These are phyloP conservation scores for Pseudovirgaria hyperparasitica DNA, from an alignment of 2,329 filamentous ascomycete species.

Conservation along the genomic window DNA sequence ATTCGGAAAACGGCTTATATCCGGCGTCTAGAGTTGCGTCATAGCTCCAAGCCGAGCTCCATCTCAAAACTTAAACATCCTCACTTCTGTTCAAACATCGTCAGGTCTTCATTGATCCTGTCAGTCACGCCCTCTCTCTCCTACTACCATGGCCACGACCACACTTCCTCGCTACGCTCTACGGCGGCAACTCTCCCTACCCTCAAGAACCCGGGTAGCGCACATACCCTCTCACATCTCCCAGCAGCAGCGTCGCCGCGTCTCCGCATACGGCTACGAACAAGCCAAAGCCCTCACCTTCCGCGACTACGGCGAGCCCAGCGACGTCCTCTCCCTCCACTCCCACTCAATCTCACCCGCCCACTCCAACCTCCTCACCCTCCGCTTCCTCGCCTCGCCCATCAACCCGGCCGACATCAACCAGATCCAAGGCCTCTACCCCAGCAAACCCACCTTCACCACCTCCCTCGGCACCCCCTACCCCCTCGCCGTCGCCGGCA, in stretches of 20 bases:
- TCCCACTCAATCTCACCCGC: slow-evolving; percentile 65
- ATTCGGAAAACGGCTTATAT: too few relatives aligned
- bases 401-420: slow-evolving; percentile 98
- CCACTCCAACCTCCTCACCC: slow-evolving; percentile 57
- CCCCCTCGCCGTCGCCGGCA: slow-evolving; percentile 69
- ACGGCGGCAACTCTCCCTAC: neutral
- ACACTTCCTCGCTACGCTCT: neutral
- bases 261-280: slow-evolving; percentile 63
- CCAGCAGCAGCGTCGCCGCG: slow-evolving; percentile 26
- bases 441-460: slow-evolving; percentile 66
- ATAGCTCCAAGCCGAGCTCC: too few relatives aligned
- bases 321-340: slow-evolving; percentile 57
- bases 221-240: slow-evolving; percentile 2
- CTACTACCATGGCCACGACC: slow-evolving; percentile 7
- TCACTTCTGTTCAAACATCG: too few relatives aligned
- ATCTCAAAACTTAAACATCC: too few relatives aligned
- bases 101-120: too few relatives aligned
- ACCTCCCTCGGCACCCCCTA: slow-evolving; percentile 62
- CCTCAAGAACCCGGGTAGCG: neutral
- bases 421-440: slow-evolving; percentile 94
- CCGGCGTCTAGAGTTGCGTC: too few relatives aligned
- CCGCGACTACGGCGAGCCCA: slow-evolving; percentile 60
- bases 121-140: too few relatives aligned
- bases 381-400: slow-evolving; percentile 79
- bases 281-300: slow-evolving; percentile 75